Evolutionary conservation across 768 basidiomycete genomes (phyloP).

Genomic region (Lentinula sp.): DNA sequence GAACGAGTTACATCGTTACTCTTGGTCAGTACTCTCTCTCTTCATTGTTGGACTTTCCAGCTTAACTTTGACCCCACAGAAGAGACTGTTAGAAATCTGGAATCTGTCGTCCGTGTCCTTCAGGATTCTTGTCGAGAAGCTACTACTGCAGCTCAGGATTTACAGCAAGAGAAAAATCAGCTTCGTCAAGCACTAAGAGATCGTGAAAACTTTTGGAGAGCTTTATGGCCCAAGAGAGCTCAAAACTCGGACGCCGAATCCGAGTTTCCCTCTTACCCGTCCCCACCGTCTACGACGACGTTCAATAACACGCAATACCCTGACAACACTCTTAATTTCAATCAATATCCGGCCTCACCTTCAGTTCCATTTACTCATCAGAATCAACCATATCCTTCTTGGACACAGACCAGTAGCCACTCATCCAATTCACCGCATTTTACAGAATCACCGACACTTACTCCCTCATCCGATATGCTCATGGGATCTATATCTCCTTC

Average conservation of each 20-base stretch:
- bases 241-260: slow-evolving; percentile 49
- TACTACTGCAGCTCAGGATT: slow-evolving; percentile 51
- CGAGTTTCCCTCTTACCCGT: slow-evolving; percentile 39
- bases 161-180: slow-evolving; percentile 60
- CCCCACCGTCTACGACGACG: slow-evolving; percentile 20
- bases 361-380: slow-evolving; percentile 23
- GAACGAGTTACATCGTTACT: slow-evolving; percentile 76
- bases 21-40: slow-evolving; percentile 37
- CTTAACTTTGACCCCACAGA: background rate
- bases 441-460: slow-evolving; percentile 51
- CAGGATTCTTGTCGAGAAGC: slow-evolving; percentile 76
- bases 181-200: slow-evolving; percentile 61
- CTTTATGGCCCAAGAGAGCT: slow-evolving; percentile 62
- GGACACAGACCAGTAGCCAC: slow-evolving; percentile 29
- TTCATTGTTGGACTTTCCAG: background rate
- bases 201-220: slow-evolving; percentile 69
- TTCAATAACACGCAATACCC: background rate
- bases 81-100: slow-evolving; percentile 51
- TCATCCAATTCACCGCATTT: slow-evolving; percentile 49
- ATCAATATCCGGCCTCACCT: slow-evolving; percentile 37
- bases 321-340: slow-evolving; percentile 36
- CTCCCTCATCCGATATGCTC: slow-evolving; percentile 38
- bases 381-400: slow-evolving; percentile 26
- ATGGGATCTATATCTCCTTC: slow-evolving; percentile 65
- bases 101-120: slow-evolving; percentile 75